Conservation (phyloP, 1,139 yeast species). For the Yamadazyma atmosphaerica region DNA sequence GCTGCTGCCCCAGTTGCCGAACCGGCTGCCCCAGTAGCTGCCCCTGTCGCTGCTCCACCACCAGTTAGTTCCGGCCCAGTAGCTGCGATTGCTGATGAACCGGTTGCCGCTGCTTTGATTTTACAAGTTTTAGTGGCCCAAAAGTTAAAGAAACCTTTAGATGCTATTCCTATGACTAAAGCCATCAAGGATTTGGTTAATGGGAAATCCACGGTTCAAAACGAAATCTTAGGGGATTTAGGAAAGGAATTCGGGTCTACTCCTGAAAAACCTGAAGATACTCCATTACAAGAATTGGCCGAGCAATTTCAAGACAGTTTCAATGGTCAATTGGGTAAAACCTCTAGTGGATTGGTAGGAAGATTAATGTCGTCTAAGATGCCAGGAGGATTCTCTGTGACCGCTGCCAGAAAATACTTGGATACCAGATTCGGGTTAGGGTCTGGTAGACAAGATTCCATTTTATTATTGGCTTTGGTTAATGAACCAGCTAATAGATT, state of each 20-base stretch:
- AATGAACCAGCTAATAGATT: slow-evolving; percentile 90
- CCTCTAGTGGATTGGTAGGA: slow-evolving; percentile 83
- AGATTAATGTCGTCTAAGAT: slow-evolving; percentile 93
- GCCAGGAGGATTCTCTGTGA: slow-evolving; percentile 98
- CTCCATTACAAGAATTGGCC: slow-evolving; percentile 93
- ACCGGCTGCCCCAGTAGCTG: slow-evolving; percentile 44
- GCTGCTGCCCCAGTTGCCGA: slow-evolving; percentile 35
- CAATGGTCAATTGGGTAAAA: slow-evolving; percentile 88
- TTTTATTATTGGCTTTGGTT: slow-evolving; percentile 77
- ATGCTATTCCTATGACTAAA: slow-evolving; percentile 82
- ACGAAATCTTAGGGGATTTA: slow-evolving; percentile 95
- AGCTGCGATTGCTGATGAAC: slow-evolving; percentile 83
- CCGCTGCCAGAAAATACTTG: slow-evolving; percentile 87
- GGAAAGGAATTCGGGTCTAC: slow-evolving; percentile 98
- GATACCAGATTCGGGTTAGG: slow-evolving; percentile 91
- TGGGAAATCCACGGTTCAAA: slow-evolving; percentile 97
- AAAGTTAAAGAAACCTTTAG: slow-evolving; percentile 87
- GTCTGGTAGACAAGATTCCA: slow-evolving; percentile 91
- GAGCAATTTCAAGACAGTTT: slow-evolving; percentile 92
- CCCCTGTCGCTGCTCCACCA: slow-evolving; percentile 53
- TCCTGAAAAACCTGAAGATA: slow-evolving; percentile 98
- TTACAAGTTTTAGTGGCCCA: slow-evolving; percentile 93
- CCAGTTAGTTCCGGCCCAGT: slow-evolving; percentile 68
- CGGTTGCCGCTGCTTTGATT: slow-evolving; percentile 79
- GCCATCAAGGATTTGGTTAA: slow-evolving; percentile 96